phyloP scores from a whole-genome alignment of 441 rosid species.

The Melastoma candidum region DNA sequence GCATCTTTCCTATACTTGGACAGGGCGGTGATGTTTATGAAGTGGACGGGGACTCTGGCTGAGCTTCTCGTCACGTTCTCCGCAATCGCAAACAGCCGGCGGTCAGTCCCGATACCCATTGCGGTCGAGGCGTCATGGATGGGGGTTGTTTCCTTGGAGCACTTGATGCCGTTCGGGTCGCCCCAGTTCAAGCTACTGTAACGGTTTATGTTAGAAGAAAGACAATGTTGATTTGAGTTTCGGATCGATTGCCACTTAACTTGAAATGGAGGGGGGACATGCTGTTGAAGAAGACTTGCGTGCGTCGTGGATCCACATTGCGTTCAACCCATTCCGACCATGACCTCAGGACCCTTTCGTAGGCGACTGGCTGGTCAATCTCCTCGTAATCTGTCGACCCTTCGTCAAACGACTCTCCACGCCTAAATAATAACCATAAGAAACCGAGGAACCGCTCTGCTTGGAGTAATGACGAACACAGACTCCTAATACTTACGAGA shows the following conservation, averaged over 20 bases:
- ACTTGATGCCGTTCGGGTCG: constrained; percentile 72
- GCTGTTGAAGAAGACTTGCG: constrained; percentile 76
- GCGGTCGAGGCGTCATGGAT: constrained; percentile 36
- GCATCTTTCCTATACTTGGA: constrained; percentile 83
- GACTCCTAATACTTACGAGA: constrained; percentile 40
- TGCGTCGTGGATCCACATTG: constrained; percentile 55
- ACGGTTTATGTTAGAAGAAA: too few relatives aligned
- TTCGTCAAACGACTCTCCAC: constrained; percentile 74
- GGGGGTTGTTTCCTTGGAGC: constrained; percentile 61
- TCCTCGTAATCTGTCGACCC: constrained; percentile 72
- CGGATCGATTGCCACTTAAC: constrained; percentile 16
- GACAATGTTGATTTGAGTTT: too few relatives aligned
- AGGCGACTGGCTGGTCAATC: constrained; percentile 55
- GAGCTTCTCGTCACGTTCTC: constrained; percentile 43
- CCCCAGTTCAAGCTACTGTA: constrained; percentile 75
- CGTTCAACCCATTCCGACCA: constrained; percentile 78
- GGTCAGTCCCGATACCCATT: constrained; percentile 64
- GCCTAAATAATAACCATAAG: too few relatives aligned
- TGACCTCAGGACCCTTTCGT: constrained; percentile 54
- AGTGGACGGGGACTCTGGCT: constrained; percentile 38
- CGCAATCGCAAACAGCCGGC: constrained; percentile 38
- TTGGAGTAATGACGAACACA: too few relatives aligned
- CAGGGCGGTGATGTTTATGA: constrained; percentile 51
- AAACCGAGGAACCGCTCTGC: too few relatives aligned
- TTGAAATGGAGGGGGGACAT: constrained; percentile 91